Evolutionary conservation across 2,329 filamentous ascomycete species (phyloP).

Genomic region (Fusarium sp.): DNA sequence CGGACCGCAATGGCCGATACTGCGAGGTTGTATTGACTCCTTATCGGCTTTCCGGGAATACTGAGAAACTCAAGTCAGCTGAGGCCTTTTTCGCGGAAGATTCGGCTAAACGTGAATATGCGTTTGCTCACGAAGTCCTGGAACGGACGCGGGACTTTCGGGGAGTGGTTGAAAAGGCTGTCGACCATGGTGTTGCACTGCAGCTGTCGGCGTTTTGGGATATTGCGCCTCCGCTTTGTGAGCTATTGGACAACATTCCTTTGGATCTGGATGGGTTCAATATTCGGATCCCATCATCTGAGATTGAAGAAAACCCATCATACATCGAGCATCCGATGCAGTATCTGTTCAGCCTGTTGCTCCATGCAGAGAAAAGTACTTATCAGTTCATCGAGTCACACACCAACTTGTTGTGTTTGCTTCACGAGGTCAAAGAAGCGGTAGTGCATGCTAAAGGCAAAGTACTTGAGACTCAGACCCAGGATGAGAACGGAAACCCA

Average conservation of each 20-base stretch:
- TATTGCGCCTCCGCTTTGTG: conserved; percentile 85
- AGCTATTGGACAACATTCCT: conserved; percentile 84
- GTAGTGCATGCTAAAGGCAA: conserved; percentile 77
- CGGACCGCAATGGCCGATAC: conserved; percentile 88
- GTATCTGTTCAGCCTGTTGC: conserved; percentile 87
- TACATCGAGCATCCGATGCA: conserved; percentile 87
- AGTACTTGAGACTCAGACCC: conserved; percentile 74
- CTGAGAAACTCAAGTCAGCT: conserved; percentile 83
- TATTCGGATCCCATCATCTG: conserved; percentile 80
- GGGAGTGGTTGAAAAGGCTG: conserved; percentile 83
- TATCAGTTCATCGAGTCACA: conserved; percentile 98
- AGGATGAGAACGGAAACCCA: conserved; percentile 53
- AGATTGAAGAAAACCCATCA: conserved; percentile 86
- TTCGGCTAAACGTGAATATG: conserved; percentile 75
- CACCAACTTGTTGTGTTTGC: conserved; percentile 87
- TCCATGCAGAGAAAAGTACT: conserved; percentile 90
- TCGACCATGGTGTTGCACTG: conserved; percentile 87
- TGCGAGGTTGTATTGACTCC: conserved; percentile 85
- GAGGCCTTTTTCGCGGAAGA: conserved; percentile 87
- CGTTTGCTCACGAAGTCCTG: conserved; percentile 78
- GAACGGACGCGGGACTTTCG: conserved; percentile 82
- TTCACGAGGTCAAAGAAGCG: conserved; percentile 90
- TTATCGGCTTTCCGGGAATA: conserved; percentile 79
- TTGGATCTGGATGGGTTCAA: conserved; percentile 69
- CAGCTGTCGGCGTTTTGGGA: conserved; percentile 98